Conservation (phyloP, 176 grass and related monocot genomes). For the Rhipidocladum racemiflorum region DNA sequence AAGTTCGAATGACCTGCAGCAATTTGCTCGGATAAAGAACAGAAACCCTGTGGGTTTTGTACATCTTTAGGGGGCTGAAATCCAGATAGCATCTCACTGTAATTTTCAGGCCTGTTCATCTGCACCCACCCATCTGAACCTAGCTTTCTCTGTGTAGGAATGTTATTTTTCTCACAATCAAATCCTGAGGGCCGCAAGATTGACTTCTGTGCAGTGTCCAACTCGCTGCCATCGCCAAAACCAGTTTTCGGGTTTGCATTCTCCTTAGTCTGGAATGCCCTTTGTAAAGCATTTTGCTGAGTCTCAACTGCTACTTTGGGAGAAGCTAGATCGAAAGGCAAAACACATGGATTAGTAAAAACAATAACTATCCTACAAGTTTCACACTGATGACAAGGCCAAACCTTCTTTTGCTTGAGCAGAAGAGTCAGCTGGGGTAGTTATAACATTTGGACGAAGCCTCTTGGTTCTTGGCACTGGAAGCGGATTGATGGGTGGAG, state of each 20-base stretch:
- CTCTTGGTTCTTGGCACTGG: constrained; percentile 65
- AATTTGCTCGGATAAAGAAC: constrained; percentile 47
- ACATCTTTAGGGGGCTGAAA: constrained; percentile 45
- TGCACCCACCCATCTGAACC: constrained; percentile 50
- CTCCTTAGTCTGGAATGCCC: constrained; percentile 70
- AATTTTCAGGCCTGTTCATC: constrained; percentile 37
- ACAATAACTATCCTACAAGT: neutral
- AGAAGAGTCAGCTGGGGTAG: constrained; percentile 52
- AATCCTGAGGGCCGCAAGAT: constrained; percentile 21
- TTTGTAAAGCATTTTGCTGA: constrained; percentile 41
- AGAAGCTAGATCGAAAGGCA: constrained; percentile 24
- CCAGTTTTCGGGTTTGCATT: constrained; percentile 32
- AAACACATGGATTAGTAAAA: constrained; percentile 26
- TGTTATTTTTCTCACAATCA: constrained; percentile 37
- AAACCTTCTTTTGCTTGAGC: constrained; percentile 78
- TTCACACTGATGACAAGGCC: constrained; percentile 10
- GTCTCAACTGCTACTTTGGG: constrained; percentile 48
- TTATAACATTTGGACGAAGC: constrained; percentile 43
- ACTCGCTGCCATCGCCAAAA: constrained; percentile 34
- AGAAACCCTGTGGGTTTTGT: constrained; percentile 33
- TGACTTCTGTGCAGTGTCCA: constrained; percentile 38
- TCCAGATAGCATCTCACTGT: constrained; percentile 42
- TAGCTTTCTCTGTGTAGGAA: constrained; percentile 32
- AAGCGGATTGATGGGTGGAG: constrained; percentile 62
- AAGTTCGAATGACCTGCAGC: constrained; percentile 36